Evolutionary conservation across 2,329 filamentous ascomycete genomes (phyloP).

Genomic region (Fusarium buharicum): DNA sequence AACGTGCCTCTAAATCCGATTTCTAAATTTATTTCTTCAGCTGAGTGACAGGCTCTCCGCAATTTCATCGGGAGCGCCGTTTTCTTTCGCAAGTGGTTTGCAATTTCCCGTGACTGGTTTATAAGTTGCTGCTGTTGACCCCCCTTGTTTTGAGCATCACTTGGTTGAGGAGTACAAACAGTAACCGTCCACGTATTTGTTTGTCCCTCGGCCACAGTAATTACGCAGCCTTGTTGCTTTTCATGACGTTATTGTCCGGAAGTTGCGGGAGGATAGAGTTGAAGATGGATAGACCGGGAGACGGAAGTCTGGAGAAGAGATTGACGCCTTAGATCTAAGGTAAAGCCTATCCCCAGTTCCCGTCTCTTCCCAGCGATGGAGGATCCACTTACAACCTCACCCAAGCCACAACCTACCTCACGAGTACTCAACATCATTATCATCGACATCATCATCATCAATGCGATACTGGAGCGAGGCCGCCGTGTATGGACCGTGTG

Average conservation of each 20-base stretch:
- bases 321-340: background rate
- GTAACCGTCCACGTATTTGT: background rate
- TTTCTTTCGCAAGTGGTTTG: background rate
- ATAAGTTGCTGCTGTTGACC: too few relatives aligned
- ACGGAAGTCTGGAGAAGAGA: background rate
- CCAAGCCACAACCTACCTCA: background rate
- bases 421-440: too few relatives aligned
- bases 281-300: background rate
- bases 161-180: background rate
- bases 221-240: conserved; percentile 15
- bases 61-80: background rate
- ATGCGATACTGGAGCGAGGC: background rate
- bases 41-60: conserved; percentile 21
- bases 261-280: conserved; percentile 1
- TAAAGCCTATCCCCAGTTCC: background rate
- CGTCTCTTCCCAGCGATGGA: background rate
- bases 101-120: too few relatives aligned
- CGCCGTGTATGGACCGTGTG: background rate
- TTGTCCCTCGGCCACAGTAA: conserved; percentile 1
- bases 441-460: conserved; percentile 1
- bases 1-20: background rate
- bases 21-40: conserved; percentile 24
- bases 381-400: conserved; percentile 23
- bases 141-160: too few relatives aligned
- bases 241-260: conserved; percentile 27